Base-by-base conservation (phyloP, 2,329 filamentous ascomycete species). In the Colletotrichum sp. region DNA sequence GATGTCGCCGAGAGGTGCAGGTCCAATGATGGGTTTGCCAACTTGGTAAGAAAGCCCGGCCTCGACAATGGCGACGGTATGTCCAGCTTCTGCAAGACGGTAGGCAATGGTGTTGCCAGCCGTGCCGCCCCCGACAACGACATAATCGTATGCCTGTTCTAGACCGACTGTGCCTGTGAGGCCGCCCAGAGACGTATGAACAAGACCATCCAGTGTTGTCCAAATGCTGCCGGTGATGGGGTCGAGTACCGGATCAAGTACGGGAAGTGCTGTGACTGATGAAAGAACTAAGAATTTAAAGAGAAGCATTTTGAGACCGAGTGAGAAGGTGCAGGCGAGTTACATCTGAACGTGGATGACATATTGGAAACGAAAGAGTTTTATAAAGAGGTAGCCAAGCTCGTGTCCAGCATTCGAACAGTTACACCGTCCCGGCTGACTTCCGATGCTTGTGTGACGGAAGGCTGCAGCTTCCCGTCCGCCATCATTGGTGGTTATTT, bases 41-140 rank as follows among this genome's bases (percentile, higher is more conserved):
- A 82, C 71, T 74, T 86, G 81, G 58, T 82, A 80, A 30, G 83
- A 83, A 3, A 69, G 71, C 5, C 85, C 85, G 4, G 84, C 84
- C 76, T 87, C 85, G 25, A 87, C 77, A 5, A 86, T 80, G 25
- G 85, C 84, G 25, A 87, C 84, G 5, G 77, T 77, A 55, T 70
- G 78, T 5, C 78, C 79, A 34, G 80, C 78, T 36, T 70, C 55
- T 8, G 84, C 81, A 0, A 87, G 79, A 6, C 85, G 80, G 28
- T 77, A 78, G 8, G 81, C 85, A 1, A 86, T 67, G 1, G 81
- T 79, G 58, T 82, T 80, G n/a, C 85, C 85, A 5, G 83, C 84
- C 0, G 81, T 86, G 12, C 85, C 85, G 30, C 85, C 85, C 22
- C 85, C 85, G 18, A 85, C 80, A 8, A 86, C 60, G 16, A 30